Base-by-base conservation (phyloP, 2,329 filamentous ascomycete genomes). In the Curvularia lunata region DNA sequence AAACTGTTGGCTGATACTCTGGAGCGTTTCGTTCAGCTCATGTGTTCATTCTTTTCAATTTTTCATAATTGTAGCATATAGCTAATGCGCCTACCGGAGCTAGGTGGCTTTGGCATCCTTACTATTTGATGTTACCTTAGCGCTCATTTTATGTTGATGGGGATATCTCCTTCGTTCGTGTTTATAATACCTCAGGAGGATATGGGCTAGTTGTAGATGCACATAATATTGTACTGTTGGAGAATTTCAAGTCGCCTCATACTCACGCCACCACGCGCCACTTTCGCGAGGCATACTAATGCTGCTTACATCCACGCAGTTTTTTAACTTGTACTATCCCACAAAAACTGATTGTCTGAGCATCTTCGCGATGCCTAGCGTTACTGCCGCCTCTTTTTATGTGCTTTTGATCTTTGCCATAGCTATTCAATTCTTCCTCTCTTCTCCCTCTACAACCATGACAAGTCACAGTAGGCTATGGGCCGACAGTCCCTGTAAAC, bases 401-500 rank as follows among this genome's bases (percentile, higher is more conserved):
- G 25, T 58, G 6, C 38, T 64, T 12, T 19, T 56, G 12, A 12
- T 58, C 9, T 41, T 57, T 23, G 56, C 61, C 5, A 38, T 56
- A 48, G 38, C 47, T 16, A 50, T 56, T 19, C 57, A 55, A n/a
- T 50, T 51, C 13, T 46, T 59, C 27, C 45, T 51, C 40, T 34
- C 57, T 32, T 48, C 56, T 18, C 19, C 52, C 19, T 7, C 25
- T 27, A 7, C 47, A n/a, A 30, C 12, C 9, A 55, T 54, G 54
- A 25, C 48, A 32, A 42, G 59, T 3, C 27, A 52, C 2, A 57
- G 40, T 4, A 66, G 65, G 40, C 63, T 58, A 8, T 77, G 74
- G 74, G 72, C 72, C 9, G 70, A 77, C 46, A 58, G 61, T 3
- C 74, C 74, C 1, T 69, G 63, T 41, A 52, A 64, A 23, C 49